Conservation (phyloP, 108 stramenopile genomes). For the Fragilaria crotonensis region DNA sequence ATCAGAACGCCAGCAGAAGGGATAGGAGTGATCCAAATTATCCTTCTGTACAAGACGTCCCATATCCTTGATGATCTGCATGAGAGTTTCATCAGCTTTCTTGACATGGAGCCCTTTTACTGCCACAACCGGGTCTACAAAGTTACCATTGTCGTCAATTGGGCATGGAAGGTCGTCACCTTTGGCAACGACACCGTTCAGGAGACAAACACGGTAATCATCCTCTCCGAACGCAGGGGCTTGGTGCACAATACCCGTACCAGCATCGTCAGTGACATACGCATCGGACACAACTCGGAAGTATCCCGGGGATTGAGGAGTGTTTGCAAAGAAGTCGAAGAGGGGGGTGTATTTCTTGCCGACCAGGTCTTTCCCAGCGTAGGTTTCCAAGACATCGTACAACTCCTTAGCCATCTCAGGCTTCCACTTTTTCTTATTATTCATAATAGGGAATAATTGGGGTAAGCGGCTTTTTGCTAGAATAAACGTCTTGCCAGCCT, state of each 20-base stretch:
- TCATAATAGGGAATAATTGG: conserved; percentile 93
- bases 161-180: conserved; percentile 89
- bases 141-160: conserved; percentile 91
- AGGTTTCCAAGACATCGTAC: conserved; percentile 66
- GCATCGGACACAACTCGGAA: conserved; percentile 87
- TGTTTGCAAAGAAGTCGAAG: conserved; percentile 83
- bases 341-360: conserved; percentile 90
- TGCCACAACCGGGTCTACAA: conserved; percentile 77
- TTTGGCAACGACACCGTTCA: conserved; percentile 86
- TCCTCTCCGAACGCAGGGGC: conserved; percentile 99
- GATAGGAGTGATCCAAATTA: conserved; percentile 91
- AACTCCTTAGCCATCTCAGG: conserved; percentile 77
- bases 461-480: conserved; percentile 80
- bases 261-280: conserved; percentile 98
- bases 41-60: conserved; percentile 93
- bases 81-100: conserved; percentile 91
- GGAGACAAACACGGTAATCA: conserved; percentile 99
- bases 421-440: conserved; percentile 94
- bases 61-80: conserved; percentile 68
- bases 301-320: conserved; percentile 41
- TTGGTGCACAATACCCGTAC: conserved; percentile 99
- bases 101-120: conserved; percentile 92
- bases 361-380: conserved; percentile 82
- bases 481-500: conserved; percentile 71
- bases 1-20: conserved; percentile 99